Evolutionary conservation across 1,139 yeast species (phyloP), one percentile per base, ranked within the genome.

Genomic region (Kodamaea plutei): DNA sequence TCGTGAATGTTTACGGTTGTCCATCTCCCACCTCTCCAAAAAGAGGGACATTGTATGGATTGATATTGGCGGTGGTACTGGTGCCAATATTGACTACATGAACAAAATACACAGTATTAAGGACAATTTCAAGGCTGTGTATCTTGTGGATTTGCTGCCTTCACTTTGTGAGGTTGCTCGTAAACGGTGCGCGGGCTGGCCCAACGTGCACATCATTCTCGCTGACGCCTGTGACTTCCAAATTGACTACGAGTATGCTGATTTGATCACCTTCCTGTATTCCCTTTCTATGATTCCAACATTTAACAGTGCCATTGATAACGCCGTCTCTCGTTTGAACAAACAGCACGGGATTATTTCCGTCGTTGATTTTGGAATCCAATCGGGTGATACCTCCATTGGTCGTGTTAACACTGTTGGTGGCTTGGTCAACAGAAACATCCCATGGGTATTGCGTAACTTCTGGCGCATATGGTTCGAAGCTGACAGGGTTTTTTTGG

Each of bases 391-490:
- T 31, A 76, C 80, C 28, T 66, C 76, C 6, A 64, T 76, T 44
- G 89, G 89, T n/a, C 71, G 84, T 52, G 70, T 78, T 34, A 76
- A 82, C 47, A 80, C 89, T 6, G 61, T 83, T 23, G 93, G 93
- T 31, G 93, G 93, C 6, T 62, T 78, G 41, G 69, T 71, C 19
- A 73, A 76, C 45, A 69, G 93, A 50, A 82, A 82, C 50, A 79
- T 76, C 40, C 80, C 87, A 23, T 84, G 93, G 93, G 42, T 80
- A 34, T 68, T 76, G 33, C 67, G 94, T 52, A 81, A 84, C 26
- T 84, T 84, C 52, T 84, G 95, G 95, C 71, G 88, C 51, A 64
- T 80, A 33, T 84, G 95, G 95, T 84, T 84, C 56, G 95, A 84
- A 56, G 81, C 83, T 34, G 95, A 84, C 55, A 73, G 80, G 42